Evolutionary conservation across 2,329 filamentous ascomycete species (phyloP), one percentile per base, ranked within the genome.

Genomic region (Lachnellula hyalina): DNA sequence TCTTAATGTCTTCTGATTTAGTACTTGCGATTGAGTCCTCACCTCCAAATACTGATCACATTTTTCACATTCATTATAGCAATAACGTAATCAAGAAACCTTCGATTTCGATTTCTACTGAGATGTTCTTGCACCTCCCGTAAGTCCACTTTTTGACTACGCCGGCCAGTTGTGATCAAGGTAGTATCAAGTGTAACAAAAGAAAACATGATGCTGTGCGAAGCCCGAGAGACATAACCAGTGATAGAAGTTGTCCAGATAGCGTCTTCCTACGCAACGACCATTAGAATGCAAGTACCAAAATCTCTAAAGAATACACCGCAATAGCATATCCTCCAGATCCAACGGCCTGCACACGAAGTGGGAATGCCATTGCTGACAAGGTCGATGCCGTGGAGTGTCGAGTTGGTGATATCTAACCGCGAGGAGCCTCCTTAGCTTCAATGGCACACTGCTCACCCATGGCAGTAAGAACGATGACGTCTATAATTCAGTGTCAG

Each of bases 391-490:
- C 57, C 54, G 60, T 59, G 60, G 44, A 21, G 55, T 61, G 44
- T 55, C 54, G 57, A 54, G 47, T 53, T 53, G 49, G 58, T 52
- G 49, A 42, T 45, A 56, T 60, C 60, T 68, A 67, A 64, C 61
- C 58, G 55, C 62, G 68, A 74, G 89, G 85, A 75, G 89, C 90
- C 79, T 96, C 92, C 86, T 97, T 97, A 77, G 86, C 88, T 73
- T 96, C 92, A 73, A 96, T 87, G 71, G 86, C 88, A 68, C 82
- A 78, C 83, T 97, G 89, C 80, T 99, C 93, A 72, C 89, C 89
- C 94, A 99, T 99, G 73, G 94, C 85, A 69, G 90, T 89, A 73
- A 96, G 88, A 74, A 99, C 85, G 69, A 93, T 87, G 69, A 97
- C 87, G 77, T 91, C 91, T 96, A 62, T 11, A 45, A 25, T 44